Percentiles rank a stretch among this genome's conserved stretches.
phyloP scores from a whole-genome alignment of 2,329 filamentous ascomycete genomes.

The Beauveria sp. region DNA sequence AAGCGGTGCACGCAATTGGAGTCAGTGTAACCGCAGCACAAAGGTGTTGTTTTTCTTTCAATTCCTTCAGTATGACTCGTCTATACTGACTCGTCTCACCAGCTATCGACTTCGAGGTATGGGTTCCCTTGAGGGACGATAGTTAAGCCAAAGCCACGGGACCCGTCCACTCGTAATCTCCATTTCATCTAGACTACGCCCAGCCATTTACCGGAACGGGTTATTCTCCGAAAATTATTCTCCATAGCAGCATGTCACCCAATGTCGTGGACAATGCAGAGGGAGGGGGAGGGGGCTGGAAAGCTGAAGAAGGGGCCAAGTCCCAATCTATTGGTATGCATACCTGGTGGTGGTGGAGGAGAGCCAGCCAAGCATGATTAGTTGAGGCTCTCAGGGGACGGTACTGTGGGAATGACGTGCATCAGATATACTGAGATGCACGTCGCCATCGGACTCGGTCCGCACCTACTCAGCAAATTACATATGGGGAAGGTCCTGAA shows the following conservation, averaged over 20 bases:
- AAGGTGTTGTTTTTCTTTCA: background rate
- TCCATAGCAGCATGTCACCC: background rate
- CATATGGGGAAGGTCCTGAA: too few species aligned
- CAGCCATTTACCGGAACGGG: background rate
- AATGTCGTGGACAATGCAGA: background rate
- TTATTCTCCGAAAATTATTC: background rate
- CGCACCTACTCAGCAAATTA: too few species aligned
- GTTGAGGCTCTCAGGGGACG: background rate
- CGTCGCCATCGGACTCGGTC: background rate
- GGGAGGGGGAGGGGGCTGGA: background rate
- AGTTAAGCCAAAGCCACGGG: background rate
- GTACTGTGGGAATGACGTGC: background rate
- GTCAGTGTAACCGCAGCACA: background rate
- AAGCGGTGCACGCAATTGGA: background rate
- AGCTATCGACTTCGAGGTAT: background rate
- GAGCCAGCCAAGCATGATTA: background rate
- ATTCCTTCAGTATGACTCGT: background rate
- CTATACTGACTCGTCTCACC: background rate
- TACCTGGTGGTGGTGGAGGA: too few species aligned
- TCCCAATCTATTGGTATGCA: too few species aligned
- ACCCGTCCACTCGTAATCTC: background rate
- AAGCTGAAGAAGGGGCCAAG: background rate
- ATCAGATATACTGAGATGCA: conserved; percentile 7
- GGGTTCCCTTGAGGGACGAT: background rate
- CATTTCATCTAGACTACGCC: background rate